Evolutionary conservation across 768 basidiomycete species (phyloP), one percentile per base, ranked within the genome.

Genomic region (Solioccasus polychromus): DNA sequence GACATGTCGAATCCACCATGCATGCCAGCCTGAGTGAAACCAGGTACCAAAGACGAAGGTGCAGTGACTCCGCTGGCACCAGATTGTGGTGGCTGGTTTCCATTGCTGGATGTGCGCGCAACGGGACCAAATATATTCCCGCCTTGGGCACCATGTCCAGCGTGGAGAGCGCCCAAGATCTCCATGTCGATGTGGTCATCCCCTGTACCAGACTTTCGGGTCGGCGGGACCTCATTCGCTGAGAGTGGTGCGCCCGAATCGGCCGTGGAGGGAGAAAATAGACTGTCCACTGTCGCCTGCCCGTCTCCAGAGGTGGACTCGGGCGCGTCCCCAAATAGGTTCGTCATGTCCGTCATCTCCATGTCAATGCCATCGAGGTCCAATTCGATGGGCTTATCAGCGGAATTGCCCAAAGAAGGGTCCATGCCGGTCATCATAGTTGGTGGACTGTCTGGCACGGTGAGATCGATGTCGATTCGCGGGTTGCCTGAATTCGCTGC

Each of bases 341-440:
- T 75, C 31, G 73, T 58, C 57, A 71, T 60, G 32, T 57, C 60
- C 30, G 69, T 50, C 72, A 82, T 82, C 58, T 82, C 80, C 41
- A 84, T 77, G 52, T 87, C 83, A 63, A 83, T 80, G 40, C 55
- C 53, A 36, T 88, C 86, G 44, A 90, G 56, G 60, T 90, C 86
- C 20, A 90, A 74, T 57, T 88, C 88, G 45, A 90, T 89, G 17
- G 88, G 87, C 61, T 86, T 85, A 60, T 91, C 88, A 1, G 79
- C 85, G 6, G 83, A 85, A 57, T 68, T 82, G 12, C 88, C 84
- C 24, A 73, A 42, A 32, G 61, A 34, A 37, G 69, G 59, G 42
- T 73, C 66, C 40, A 68, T 48, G 12, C 50, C 43, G 2, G 53
- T 14, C 39, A 65, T 60, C 56, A 55, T 57, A 20, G 53, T 54